A percentile compares a stretch with the other conserved stretches of the same genome.
These are phyloP conservation scores for Herpetospermum pedunculosum DNA, from an alignment of 306 rosid species.

Conservation along the genomic window DNA sequence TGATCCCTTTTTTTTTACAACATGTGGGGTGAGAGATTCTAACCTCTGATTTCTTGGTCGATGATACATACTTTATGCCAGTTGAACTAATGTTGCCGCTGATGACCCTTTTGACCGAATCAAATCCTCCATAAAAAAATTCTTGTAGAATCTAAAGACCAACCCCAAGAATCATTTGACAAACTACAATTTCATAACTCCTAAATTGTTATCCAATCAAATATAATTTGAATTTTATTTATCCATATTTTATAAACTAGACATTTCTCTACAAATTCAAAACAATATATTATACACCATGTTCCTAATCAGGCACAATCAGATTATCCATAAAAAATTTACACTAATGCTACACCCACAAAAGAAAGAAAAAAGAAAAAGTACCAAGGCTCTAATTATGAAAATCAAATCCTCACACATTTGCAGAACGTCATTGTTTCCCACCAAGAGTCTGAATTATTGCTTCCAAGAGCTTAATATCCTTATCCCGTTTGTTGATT, in stretches of 20 bases:
- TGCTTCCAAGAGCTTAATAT: constrained; percentile 75
- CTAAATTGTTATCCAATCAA: not conserved
- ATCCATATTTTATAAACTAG: not conserved
- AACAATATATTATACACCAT: not conserved
- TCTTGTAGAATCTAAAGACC: no score
- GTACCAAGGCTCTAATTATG: not conserved
- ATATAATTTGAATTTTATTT: not conserved
- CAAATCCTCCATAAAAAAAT: no score
- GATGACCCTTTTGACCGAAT: no score
- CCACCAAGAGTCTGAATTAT: constrained; percentile 86
- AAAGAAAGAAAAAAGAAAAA: not conserved
- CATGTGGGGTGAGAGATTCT: no score
- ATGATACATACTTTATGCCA: no score
- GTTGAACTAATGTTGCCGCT: no score
- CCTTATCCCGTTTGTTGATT: constrained; percentile 72
- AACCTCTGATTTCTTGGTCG: no score
- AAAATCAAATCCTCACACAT: not conserved
- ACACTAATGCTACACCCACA: not conserved
- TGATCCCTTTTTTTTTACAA: no score
- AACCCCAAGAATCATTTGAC: no score
- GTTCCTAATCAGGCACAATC: not conserved
- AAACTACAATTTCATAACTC: no score
- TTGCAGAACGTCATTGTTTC: constrained; percentile 16
- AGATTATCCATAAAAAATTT: not conserved
- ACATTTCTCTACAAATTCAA: not conserved